phyloP scores from a whole-genome alignment of 2,329 filamentous ascomycete genomes.

The Chrysoporthe cubensis region DNA sequence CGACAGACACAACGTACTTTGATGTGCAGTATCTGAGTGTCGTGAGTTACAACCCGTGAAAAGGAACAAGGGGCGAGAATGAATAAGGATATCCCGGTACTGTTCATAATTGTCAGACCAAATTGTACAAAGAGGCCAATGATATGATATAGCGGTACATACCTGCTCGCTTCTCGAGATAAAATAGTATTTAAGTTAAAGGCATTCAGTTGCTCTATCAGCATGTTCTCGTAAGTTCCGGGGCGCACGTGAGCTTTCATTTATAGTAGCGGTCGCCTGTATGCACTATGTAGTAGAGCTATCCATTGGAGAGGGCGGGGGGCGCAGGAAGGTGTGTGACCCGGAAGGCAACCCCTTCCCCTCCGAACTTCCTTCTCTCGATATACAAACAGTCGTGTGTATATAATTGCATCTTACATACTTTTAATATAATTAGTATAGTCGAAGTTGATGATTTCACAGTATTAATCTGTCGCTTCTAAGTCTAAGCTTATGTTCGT shows the following conservation, averaged over 20 bases:
- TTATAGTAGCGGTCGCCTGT: not conserved
- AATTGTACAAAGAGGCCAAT: not conserved
- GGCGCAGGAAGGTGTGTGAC: too few species aligned
- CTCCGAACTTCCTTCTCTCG: too few species aligned
- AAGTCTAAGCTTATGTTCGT: too few species aligned
- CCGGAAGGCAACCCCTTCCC: too few species aligned
- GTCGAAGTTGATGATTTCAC: too few species aligned
- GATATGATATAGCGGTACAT: not conserved
- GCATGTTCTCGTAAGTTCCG: not conserved
- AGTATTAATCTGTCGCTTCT: too few species aligned
- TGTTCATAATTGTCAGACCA: not conserved
- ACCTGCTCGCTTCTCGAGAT: too few species aligned
- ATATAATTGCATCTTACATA: too few species aligned
- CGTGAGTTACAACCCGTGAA: constrained; percentile 30
- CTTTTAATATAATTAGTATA: too few species aligned
- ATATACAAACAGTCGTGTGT: too few species aligned
- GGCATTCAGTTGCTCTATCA: too few species aligned
- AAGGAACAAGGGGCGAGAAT: not conserved
- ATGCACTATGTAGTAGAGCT: not conserved
- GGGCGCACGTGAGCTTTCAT: not conserved
- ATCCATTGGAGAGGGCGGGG: not conserved
- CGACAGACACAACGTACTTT: constrained; percentile 29
- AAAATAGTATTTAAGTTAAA: too few species aligned
- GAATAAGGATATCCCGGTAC: not conserved
- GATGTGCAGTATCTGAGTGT: constrained; percentile 31